Base-by-base conservation (phyloP, 2,329 filamentous ascomycete species). In the Stagonosporopsis rhizophila region DNA sequence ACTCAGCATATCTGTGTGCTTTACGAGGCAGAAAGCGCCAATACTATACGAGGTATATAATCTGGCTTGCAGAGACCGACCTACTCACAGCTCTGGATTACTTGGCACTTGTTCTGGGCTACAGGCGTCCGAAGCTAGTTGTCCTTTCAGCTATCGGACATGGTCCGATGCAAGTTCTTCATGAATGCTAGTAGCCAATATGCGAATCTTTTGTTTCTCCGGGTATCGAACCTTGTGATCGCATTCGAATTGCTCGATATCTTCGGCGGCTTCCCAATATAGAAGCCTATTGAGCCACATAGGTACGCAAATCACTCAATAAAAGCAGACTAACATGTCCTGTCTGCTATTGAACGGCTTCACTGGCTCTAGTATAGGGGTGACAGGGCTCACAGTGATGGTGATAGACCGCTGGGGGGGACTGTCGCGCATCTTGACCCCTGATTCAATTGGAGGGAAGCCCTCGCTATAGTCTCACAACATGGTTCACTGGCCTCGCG, bases 71-170 rank as follows among this genome's bases (percentile, higher is more conserved):
- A 27, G 30, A 25, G 37, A 52, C 42, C 30, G 30, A 20, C 25
- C 11, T 28, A 39, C n/a, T n/a, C n/a, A n/a, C 20, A 28, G 53
- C 37, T 44, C 38, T 39, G 53, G 47, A 47, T 15, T 52, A 34
- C 53, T 40, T 44, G 42, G 44, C 42, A 30, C 35, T 9, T 17
- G 19, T 34, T 23, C 30, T 50, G 22, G 47, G 15, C 38, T 22
- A 23, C 15, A 32, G 27, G 9, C 22, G 23, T 23, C 28, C 15
- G 19, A 40, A 42, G 41, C 47, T 41, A 35, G 12, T 32, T 30
- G 37, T 40, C 15, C 28, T 27, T 11, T 12, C 45, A 47, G 47
- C 47, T 46, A 8, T 42, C 19, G 35, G 37, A 38, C 35, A 17
- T 11, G 27, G 23, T 38, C 47, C 23, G 37, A 22, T 42, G 30